phyloP scores from a whole-genome alignment of 441 rosid genomes.

The California macrophylla region DNA sequence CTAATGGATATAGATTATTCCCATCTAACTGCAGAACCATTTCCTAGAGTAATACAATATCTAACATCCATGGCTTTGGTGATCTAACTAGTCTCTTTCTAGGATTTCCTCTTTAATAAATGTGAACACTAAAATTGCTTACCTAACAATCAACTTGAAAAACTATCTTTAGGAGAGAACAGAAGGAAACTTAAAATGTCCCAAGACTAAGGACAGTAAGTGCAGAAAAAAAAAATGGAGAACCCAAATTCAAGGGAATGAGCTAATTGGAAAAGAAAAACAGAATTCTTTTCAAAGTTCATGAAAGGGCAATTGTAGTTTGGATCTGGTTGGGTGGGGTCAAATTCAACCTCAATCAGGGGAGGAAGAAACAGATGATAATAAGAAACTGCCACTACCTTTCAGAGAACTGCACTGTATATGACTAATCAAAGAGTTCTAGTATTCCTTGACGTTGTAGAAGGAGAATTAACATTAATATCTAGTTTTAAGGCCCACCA shows the following conservation, averaged over 20 bases:
- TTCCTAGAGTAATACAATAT: neutral
- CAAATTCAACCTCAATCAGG: neutral
- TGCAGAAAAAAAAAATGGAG: neutral
- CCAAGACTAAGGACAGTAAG: neutral
- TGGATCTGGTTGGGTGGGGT: neutral
- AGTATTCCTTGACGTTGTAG: neutral
- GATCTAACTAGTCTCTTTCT: neutral
- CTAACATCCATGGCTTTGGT: neutral
- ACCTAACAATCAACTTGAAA: neutral
- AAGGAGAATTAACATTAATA: neutral
- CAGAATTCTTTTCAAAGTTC: neutral
- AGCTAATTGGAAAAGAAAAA: neutral
- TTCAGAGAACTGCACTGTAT: neutral
- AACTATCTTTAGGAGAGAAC: neutral
- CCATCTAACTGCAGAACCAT: neutral
- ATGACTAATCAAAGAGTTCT: neutral
- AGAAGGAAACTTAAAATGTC: neutral
- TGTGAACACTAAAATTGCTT: neutral
- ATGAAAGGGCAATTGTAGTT: neutral
- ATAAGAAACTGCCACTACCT: neutral
- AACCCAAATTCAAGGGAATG: neutral
- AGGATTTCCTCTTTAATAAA: neutral
- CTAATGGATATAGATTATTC: too few relatives aligned
- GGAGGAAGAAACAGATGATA: neutral
- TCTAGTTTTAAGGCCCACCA: neutral